Evolutionary conservation across 768 basidiomycete species (phyloP), one percentile per base, ranked within the genome.

Genomic region (Phaffia tasmanica): DNA sequence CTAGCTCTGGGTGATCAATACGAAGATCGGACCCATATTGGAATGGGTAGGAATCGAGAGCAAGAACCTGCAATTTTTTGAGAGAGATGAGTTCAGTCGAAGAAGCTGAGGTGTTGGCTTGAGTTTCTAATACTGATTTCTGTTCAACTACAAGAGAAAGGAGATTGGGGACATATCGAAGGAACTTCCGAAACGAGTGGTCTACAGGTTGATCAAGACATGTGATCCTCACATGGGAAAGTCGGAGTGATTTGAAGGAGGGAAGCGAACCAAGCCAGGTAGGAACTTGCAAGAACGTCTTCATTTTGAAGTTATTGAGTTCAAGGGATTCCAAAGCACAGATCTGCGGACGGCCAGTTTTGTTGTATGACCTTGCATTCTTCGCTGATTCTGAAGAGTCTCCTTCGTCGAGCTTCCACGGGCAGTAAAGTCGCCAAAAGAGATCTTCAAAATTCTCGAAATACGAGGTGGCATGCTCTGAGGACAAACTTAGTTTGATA

Each of bases 141-240:
- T 4, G 61, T 50, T 8, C 61, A 14, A 62, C 29, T 27, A 29
- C 19, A 47, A 62, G 25, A 16, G 49, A 50, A 21, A 50, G 46
- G 61, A 62, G 61, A 21, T 62, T 62, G 61, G 47, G 61, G 6
- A 50, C 14, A 29, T 19, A 51, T 7, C 32, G 49, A 21, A 62
- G 25, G 61, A 62, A 50, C 21, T 49, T 42, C 11, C 35, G 48
- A 27, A 30, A 62, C 19, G 27, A 35, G 47, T 61, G 46, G 27
- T 29, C 30, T 7, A 29, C 47, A 1, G 25, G 25, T 3, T 42
- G 23, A 14, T 27, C 16, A 25, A 29, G 8, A 3, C 25, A 25
- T 2, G 19, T 16, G 61, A 29, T 49, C 23, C 23, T 18, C 27
- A 62, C 25, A 8, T 18, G 27, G 61, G 61, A 62, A 19, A 62